Evolutionary conservation across 2,329 filamentous ascomycete genomes (phyloP).

Genomic region (Chaetomiaceae sp.): DNA sequence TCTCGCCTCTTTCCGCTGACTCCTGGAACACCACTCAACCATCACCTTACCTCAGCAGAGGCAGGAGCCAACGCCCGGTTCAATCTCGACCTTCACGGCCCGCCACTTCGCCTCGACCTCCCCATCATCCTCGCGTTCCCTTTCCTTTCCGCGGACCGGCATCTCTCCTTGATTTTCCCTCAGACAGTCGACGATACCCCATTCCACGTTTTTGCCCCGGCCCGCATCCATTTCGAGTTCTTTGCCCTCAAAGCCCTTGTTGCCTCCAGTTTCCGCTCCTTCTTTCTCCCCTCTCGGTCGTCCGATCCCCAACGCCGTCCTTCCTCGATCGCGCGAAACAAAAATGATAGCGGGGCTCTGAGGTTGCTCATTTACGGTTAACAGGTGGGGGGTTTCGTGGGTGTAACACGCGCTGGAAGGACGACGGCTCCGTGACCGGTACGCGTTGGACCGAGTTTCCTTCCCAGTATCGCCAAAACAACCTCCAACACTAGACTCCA

Average conservation of each 20-base stretch:
- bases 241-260: not conserved
- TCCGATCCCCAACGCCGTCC: not conserved
- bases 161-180: not conserved
- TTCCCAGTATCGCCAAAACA: not conserved
- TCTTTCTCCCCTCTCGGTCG: not conserved
- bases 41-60: conserved; percentile 18
- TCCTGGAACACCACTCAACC: conserved; percentile 15
- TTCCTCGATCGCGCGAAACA: conserved; percentile 3
- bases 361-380: conserved; percentile 7
- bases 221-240: not conserved
- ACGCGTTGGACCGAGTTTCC: conserved; percentile 17
- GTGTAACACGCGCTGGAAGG: conserved; percentile 16
- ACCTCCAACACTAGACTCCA: conserved; percentile 1
- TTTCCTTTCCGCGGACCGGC: not conserved
- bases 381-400: conserved; percentile 11
- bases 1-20: conserved; percentile 22
- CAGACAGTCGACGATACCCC: not conserved
- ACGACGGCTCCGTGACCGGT: conserved; percentile 15
- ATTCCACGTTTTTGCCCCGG: not conserved
- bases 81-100: conserved; percentile 4
- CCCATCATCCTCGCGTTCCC: not conserved
- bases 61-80: conserved; percentile 14
- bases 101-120: not conserved
- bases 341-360: conserved; percentile 14
- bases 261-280: not conserved